A percentile compares a stretch with the other conserved stretches of the same genome.
These are phyloP conservation scores for Yamadazyma jaroonii DNA, from an alignment of 1,139 yeast species.

Conservation along the genomic window DNA sequence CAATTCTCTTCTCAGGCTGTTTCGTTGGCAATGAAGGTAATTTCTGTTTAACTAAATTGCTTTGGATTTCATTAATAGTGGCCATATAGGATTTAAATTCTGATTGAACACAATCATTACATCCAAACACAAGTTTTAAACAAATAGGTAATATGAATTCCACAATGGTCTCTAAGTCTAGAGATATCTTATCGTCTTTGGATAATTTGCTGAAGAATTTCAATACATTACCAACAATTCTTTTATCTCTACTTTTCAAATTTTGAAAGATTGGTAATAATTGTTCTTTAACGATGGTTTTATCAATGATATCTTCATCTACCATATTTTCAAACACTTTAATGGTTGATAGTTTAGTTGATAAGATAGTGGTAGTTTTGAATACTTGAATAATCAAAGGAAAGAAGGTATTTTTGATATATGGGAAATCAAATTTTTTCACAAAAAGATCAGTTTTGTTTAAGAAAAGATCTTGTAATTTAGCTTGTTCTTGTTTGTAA, in stretches of 20 bases:
- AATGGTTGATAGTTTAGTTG: constrained; percentile 73
- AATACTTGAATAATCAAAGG: constrained; percentile 73
- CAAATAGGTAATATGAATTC: constrained; percentile 40
- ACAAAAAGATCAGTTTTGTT: constrained; percentile 42
- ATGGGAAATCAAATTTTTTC: constrained; percentile 62
- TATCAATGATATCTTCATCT: constrained; percentile 61
- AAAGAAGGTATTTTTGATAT: constrained; percentile 67
- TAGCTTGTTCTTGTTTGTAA: constrained; percentile 30
- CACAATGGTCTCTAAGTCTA: constrained; percentile 37
- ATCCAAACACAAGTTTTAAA: constrained; percentile 37
- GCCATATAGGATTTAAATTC: constrained; percentile 35
- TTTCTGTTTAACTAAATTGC: constrained; percentile 26
- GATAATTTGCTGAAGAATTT: constrained; percentile 48
- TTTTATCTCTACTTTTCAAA: constrained; percentile 74
- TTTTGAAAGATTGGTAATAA: constrained; percentile 71
- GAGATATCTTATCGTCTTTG: constrained; percentile 32
- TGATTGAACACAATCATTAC: constrained; percentile 36
- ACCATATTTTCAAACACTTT: constrained; percentile 60
- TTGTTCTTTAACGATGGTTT: constrained; percentile 69
- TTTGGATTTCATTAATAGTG: constrained; percentile 28
- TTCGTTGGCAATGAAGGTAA: constrained; percentile 23
- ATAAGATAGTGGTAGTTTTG: constrained; percentile 77
- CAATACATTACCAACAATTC: constrained; percentile 57
- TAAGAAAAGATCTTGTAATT: constrained; percentile 59
- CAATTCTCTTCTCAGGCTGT: constrained; percentile 11